Percentiles rank a stretch among this genome's conserved stretches.
These are phyloP conservation scores for Podospora fimiseda DNA, from an alignment of 495 filamentous ascomycete genomes.

Conservation along the genomic window DNA sequence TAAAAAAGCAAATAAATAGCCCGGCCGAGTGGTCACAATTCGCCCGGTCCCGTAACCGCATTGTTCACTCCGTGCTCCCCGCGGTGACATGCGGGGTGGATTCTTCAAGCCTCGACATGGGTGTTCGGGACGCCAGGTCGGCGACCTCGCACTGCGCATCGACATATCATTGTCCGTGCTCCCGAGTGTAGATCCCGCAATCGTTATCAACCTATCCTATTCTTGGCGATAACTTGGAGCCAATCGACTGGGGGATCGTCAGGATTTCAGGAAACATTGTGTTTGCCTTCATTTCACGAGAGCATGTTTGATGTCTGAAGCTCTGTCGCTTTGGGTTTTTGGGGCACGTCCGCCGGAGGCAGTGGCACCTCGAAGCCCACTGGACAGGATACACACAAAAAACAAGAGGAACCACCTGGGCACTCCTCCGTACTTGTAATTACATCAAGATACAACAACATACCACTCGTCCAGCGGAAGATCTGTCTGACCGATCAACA, in stretches of 20 bases:
- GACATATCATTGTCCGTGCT: conserved; percentile 3
- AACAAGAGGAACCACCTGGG: too few relatives aligned
- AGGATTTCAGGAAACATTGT: too few relatives aligned
- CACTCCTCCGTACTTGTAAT: too few relatives aligned
- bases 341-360: background rate
- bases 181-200: conserved; percentile 17
- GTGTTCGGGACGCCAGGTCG: conserved; percentile 14
- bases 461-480: too few relatives aligned
- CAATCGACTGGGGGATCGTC: background rate
- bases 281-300: background rate
- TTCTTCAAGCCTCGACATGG: background rate
- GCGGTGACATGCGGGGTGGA: background rate
- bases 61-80: too few relatives aligned
- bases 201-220: background rate
- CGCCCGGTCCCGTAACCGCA: too few relatives aligned
- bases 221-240: background rate
- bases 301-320: background rate
- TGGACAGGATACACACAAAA: too few relatives aligned
- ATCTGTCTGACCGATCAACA: too few relatives aligned
- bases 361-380: background rate
- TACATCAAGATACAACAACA: too few relatives aligned
- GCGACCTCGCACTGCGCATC: conserved; percentile 16
- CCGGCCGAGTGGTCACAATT: background rate
- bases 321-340: background rate
- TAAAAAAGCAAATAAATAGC: background rate